Percentiles rank a stretch among this genome's conserved stretches.
These are phyloP conservation scores for Tetracladium setigerum DNA, from an alignment of 495 filamentous ascomycete species.

Conservation along the genomic window DNA sequence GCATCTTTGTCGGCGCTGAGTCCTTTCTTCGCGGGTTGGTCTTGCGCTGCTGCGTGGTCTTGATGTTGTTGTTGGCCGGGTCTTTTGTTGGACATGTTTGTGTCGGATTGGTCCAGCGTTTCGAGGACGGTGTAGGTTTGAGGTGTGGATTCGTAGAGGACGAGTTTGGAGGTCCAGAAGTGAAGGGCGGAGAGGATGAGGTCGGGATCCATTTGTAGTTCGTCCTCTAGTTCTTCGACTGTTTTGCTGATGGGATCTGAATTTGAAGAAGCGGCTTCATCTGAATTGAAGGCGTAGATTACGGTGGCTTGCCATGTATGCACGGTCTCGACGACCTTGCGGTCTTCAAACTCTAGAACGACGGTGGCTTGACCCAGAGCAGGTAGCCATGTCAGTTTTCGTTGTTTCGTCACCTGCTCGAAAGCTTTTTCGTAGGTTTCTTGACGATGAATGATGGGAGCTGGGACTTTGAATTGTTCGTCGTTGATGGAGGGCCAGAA, in stretches of 20 bases:
- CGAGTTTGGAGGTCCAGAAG: constrained; percentile 79
- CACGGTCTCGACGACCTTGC: constrained; percentile 62
- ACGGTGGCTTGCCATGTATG: constrained; percentile 85
- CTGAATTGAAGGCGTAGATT: constrained; percentile 72
- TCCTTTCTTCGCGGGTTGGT: constrained; percentile 31
- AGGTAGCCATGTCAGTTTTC: constrained; percentile 83
- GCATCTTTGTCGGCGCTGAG: constrained; percentile 67
- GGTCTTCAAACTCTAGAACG: constrained; percentile 75
- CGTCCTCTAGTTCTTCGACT: constrained; percentile 51
- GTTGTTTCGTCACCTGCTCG: constrained; percentile 64
- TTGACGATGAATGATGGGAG: constrained; percentile 53
- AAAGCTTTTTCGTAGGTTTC: constrained; percentile 69
- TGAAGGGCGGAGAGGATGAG: constrained; percentile 69
- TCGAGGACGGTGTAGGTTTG: constrained; percentile 60
- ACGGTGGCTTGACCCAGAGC: constrained; percentile 75
- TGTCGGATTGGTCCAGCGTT: constrained; percentile 42
- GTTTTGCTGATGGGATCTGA: constrained; percentile 28
- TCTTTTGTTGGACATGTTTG: constrained; percentile 28
- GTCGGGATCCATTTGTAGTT: constrained; percentile 67
- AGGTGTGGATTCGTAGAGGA: constrained; percentile 52
- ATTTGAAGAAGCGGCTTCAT: constrained; percentile 19
- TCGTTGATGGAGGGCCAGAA: constrained; percentile 88
- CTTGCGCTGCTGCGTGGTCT: constrained; percentile 12
- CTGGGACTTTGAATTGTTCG: constrained; percentile 66
- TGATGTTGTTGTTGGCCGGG: constrained; percentile 33